Conservation (phyloP, 225 moss, liverwort and hornwort species). For the Rhytidiadelphus loreus region DNA sequence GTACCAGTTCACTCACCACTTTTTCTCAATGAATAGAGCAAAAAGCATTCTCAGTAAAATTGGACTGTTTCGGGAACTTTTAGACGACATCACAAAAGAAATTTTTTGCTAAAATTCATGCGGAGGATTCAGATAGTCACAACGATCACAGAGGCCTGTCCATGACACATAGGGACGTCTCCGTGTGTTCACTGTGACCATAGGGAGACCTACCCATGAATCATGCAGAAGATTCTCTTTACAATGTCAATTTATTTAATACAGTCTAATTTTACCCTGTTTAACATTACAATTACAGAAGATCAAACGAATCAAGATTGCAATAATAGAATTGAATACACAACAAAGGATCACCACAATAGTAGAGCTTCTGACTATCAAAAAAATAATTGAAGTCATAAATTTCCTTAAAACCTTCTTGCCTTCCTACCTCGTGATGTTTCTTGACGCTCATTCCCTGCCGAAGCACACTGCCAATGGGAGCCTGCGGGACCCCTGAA, state of each 20-base stretch:
- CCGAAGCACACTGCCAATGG: conserved; percentile 43
- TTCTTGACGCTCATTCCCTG: conserved; percentile 61
- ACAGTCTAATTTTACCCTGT: background rate
- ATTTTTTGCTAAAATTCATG: background rate
- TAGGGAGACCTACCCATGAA: background rate
- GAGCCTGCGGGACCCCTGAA: conserved; percentile 18
- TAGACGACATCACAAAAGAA: background rate
- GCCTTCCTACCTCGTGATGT: conserved; percentile 38
- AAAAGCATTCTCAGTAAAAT: background rate
- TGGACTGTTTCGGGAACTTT: background rate
- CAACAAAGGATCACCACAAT: background rate
- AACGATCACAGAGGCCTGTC: background rate
- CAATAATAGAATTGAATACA: background rate
- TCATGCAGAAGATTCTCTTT: background rate
- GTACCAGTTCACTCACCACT: conserved; percentile 1
- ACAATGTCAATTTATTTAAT: background rate
- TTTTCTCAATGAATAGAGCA: background rate
- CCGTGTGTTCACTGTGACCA: background rate
- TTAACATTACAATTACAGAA: background rate
- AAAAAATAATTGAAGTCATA: background rate
- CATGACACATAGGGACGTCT: background rate
- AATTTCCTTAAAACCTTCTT: background rate
- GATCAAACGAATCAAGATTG: background rate
- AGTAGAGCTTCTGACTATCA: background rate
- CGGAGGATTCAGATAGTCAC: background rate